Evolutionary conservation across 2,329 filamentous ascomycete species (phyloP).

Genomic region (Colletotrichum sp.): DNA sequence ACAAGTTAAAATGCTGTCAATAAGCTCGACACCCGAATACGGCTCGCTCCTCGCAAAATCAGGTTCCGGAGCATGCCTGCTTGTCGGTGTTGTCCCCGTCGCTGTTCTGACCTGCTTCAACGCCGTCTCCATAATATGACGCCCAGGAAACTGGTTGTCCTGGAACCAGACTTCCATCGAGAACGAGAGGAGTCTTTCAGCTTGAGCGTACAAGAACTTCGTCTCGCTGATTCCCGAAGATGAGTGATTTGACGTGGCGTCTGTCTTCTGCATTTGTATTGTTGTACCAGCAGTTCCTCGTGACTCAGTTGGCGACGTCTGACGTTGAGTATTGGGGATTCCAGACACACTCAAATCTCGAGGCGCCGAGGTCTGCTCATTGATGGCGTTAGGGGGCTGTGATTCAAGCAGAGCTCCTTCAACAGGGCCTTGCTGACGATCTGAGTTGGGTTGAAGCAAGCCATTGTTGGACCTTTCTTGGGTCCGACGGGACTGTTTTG

Average conservation of each 20-base stretch:
- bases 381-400: background rate
- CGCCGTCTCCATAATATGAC: background rate
- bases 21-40: background rate
- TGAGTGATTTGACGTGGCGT: background rate
- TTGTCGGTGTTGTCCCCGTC: background rate
- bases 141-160: background rate
- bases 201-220: background rate
- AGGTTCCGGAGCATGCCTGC: background rate
- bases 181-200: background rate
- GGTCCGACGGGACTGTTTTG: background rate
- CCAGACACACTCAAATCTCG: fast-evolving
- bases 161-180: background rate
- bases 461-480: background rate
- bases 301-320: background rate
- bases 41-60: background rate
- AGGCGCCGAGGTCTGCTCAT: background rate
- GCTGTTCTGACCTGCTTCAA: background rate
- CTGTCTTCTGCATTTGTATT: background rate
- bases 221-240: background rate
- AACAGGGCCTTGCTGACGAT: background rate
- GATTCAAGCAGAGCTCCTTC: background rate
- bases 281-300: background rate
- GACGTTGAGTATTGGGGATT: fast-evolving
- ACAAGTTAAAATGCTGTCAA: background rate
- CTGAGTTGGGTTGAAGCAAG: background rate